Percentiles rank a stretch among this genome's conserved stretches.
phyloP scores from a whole-genome alignment of 768 basidiomycete species.

The Calocybe cyanea region DNA sequence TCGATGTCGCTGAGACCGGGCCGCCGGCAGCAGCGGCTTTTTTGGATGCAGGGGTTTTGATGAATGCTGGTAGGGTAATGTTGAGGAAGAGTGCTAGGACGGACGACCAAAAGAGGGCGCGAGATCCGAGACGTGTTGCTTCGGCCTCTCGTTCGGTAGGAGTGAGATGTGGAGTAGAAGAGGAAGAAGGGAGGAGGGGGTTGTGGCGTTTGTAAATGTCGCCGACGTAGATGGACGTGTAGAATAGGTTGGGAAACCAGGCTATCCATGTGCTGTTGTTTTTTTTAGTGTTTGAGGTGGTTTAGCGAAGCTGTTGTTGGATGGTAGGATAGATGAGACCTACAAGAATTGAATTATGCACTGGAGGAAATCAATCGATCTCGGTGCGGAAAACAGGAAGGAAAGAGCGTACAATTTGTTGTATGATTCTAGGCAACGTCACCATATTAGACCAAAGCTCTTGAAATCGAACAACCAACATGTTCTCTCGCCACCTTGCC shows the following conservation, averaged over 20 bases:
- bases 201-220: constrained; percentile 70
- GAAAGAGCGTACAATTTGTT: constrained; percentile 65
- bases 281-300: too few relatives aligned
- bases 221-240: constrained; percentile 82
- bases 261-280: constrained; percentile 70
- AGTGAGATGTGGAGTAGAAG: constrained; percentile 9
- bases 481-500: constrained; percentile 15
- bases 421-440: constrained; percentile 69
- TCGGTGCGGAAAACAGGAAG: background rate
- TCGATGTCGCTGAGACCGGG: too few relatives aligned
- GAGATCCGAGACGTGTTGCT: constrained; percentile 78
- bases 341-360: constrained; percentile 81
- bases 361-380: constrained; percentile 30
- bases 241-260: constrained; percentile 93
- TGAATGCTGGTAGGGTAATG: constrained; percentile 67
- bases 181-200: constrained; percentile 18
- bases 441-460: constrained; percentile 71
- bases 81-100: constrained; percentile 65
- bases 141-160: constrained; percentile 45
- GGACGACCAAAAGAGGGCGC: constrained; percentile 78
- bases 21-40: background rate
- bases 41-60: constrained; percentile 22
- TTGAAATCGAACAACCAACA: constrained; percentile 41
- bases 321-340: constrained; percentile 19
- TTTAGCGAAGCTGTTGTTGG: background rate